These are phyloP conservation scores for Beauveria rudraprayagi DNA, from an alignment of 2,329 filamentous ascomycete species.

Conservation along the genomic window DNA sequence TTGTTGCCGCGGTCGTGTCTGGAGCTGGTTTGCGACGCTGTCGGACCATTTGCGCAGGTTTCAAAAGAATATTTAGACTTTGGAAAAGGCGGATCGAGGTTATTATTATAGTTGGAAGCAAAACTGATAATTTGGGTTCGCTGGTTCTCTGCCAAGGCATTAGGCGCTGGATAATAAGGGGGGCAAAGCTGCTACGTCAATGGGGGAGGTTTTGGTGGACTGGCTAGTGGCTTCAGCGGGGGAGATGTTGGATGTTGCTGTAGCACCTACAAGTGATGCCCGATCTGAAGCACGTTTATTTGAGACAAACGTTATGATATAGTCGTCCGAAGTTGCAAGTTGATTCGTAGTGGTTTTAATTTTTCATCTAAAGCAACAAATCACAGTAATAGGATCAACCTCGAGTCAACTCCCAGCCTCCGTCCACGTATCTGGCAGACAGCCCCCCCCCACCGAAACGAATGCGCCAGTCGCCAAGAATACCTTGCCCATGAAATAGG, in stretches of 20 bases:
- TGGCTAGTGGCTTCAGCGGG: neutral
- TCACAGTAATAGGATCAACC: neutral
- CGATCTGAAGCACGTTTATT: neutral
- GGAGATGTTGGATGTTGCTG: neutral
- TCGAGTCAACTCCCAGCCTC: neutral
- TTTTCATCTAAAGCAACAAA: neutral
- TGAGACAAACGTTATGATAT: no score
- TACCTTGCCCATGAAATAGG: neutral
- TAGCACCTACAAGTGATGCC: neutral
- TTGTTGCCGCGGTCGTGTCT: neutral
- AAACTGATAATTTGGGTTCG: neutral
- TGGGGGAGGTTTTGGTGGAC: neutral
- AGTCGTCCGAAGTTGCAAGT: no score
- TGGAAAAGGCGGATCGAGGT: neutral
- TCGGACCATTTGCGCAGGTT: slow-evolving; percentile 21
- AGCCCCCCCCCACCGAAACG: neutral
- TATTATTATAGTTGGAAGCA: neutral
- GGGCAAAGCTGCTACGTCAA: neutral
- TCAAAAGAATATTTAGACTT: neutral
- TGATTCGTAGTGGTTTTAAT: no score
- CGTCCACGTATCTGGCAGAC: neutral
- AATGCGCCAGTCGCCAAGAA: neutral
- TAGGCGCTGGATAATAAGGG: slow-evolving; percentile 4
- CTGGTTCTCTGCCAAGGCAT: neutral
- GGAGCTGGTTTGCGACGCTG: slow-evolving; percentile 16